These are phyloP conservation scores for Clonostachys rosea DNA, from an alignment of 2,329 filamentous ascomycete genomes.

Conservation along the genomic window DNA sequence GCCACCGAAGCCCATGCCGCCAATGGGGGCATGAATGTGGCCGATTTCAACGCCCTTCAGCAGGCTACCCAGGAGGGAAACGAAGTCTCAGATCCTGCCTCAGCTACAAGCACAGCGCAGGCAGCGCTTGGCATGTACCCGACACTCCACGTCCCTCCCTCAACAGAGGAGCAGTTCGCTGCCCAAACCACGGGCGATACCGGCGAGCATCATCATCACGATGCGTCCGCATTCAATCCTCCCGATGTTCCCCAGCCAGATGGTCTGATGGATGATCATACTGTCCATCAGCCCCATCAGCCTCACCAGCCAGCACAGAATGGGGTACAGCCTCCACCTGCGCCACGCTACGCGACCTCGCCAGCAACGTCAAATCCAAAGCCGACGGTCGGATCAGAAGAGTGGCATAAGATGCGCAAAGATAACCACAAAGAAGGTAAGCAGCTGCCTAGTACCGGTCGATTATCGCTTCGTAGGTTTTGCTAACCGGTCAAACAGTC, in stretches of 20 bases:
- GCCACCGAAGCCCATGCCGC: slow-evolving; percentile 25
- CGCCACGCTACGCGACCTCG: slow-evolving; percentile 30
- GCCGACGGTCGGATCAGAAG: slow-evolving; percentile 88
- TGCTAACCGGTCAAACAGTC: slow-evolving; percentile 47
- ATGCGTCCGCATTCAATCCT: not conserved
- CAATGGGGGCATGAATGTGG: slow-evolving; percentile 37
- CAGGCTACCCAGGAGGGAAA: slow-evolving; percentile 42
- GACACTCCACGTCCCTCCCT: slow-evolving; percentile 50
- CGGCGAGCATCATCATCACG: slow-evolving; percentile 1
- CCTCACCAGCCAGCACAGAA: slow-evolving; percentile 27
- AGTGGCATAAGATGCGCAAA: slow-evolving; percentile 96
- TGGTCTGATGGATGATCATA: slow-evolving; percentile 8
- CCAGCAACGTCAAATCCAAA: slow-evolving; percentile 53
- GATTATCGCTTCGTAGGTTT: not conserved
- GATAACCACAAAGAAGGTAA: slow-evolving; percentile 98
- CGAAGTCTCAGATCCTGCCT: slow-evolving; percentile 20
- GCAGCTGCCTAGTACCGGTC: slow-evolving; percentile 12
- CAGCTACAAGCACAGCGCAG: slow-evolving; percentile 54
- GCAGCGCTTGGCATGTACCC: slow-evolving; percentile 57
- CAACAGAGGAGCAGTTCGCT: slow-evolving; percentile 56
- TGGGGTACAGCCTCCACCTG: slow-evolving; percentile 18
- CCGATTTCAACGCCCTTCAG: slow-evolving; percentile 52
- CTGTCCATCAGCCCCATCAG: slow-evolving; percentile 10
- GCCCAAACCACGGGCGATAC: slow-evolving; percentile 36
- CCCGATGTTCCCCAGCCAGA: slow-evolving; percentile 1